These are phyloP conservation scores for Lichenothelia convexa DNA, from an alignment of 495 filamentous ascomycete species.

Conservation along the genomic window DNA sequence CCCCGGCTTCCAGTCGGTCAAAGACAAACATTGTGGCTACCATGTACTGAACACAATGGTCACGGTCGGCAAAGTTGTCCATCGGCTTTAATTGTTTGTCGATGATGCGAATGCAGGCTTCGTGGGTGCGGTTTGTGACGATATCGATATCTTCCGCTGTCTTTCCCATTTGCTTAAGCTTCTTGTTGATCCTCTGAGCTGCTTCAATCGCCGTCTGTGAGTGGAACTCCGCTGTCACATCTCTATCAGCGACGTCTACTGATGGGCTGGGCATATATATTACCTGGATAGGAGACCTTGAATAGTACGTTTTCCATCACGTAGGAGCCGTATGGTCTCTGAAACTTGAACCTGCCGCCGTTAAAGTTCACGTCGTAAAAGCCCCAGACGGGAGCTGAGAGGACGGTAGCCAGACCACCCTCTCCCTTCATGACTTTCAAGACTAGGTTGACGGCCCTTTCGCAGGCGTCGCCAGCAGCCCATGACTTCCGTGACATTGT, in stretches of 20 bases:
- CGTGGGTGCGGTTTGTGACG: slow-evolving; percentile 87
- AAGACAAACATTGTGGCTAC: slow-evolving; percentile 85
- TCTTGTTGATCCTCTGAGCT: slow-evolving; percentile 65
- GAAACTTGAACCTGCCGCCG: slow-evolving; percentile 88
- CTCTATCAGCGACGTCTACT: background rate
- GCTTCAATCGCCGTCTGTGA: slow-evolving; percentile 96
- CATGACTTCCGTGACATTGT: slow-evolving; percentile 99
- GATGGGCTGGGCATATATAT: slow-evolving; percentile 8
- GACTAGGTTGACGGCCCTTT: slow-evolving; percentile 84
- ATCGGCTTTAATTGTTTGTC: slow-evolving; percentile 99
- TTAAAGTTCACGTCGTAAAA: slow-evolving; percentile 98
- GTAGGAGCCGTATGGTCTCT: slow-evolving; percentile 89
- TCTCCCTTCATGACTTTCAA: slow-evolving; percentile 89
- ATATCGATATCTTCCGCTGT: slow-evolving; percentile 85
- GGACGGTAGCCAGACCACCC: slow-evolving; percentile 74
- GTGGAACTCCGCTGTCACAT: slow-evolving; percentile 73
- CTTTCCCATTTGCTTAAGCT: slow-evolving; percentile 72
- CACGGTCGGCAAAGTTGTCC: slow-evolving; percentile 98
- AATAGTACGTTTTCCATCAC: slow-evolving; percentile 99
- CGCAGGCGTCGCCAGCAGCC: slow-evolving; percentile 95
- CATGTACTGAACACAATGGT: slow-evolving; percentile 99
- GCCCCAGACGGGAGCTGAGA: slow-evolving; percentile 87
- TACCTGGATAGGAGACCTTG: slow-evolving; percentile 94
- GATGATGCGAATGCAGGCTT: slow-evolving; percentile 95
- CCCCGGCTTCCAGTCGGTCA: slow-evolving; percentile 73